phyloP scores from a whole-genome alignment of 2,329 filamentous ascomycete genomes.

The Aphanocladium album region DNA sequence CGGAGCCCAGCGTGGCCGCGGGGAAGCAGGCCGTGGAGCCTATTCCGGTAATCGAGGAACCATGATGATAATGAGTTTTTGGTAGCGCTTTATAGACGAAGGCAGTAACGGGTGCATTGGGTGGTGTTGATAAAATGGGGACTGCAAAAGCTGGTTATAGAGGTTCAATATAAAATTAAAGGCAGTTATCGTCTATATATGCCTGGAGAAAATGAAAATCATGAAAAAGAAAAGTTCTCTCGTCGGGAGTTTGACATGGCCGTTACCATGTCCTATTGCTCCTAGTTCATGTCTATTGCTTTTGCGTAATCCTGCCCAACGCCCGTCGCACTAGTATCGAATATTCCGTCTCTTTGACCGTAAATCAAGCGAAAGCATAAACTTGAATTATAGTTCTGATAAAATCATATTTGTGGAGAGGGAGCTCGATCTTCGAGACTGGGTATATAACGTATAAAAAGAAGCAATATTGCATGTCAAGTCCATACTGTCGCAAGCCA shows the following conservation, averaged over 20 bases:
- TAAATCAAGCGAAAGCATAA: too few species aligned
- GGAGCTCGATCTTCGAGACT: neutral
- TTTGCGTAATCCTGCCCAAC: too few species aligned
- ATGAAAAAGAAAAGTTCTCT: too few species aligned
- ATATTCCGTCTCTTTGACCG: too few species aligned
- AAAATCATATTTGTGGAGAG: neutral
- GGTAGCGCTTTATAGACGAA: too few species aligned
- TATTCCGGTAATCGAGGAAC: neutral
- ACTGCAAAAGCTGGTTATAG: neutral
- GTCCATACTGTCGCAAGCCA: conserved; percentile 39
- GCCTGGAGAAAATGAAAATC: too few species aligned
- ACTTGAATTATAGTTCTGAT: too few species aligned
- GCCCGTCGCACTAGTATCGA: too few species aligned
- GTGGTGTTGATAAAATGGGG: neutral
- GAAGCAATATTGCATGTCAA: neutral
- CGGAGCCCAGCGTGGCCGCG: conserved; percentile 9
- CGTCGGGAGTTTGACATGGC: too few species aligned
- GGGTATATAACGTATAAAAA: neutral
- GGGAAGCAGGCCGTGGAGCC: neutral
- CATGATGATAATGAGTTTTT: neutral
- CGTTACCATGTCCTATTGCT: too few species aligned
- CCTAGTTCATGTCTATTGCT: too few species aligned
- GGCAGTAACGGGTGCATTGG: neutral
- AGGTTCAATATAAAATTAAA: neutral
- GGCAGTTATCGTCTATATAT: neutral